A percentile compares a stretch with the other conserved stretches of the same genome.
phyloP scores from a whole-genome alignment of 331 rosid species.

The Stylosanthes scabra region DNA sequence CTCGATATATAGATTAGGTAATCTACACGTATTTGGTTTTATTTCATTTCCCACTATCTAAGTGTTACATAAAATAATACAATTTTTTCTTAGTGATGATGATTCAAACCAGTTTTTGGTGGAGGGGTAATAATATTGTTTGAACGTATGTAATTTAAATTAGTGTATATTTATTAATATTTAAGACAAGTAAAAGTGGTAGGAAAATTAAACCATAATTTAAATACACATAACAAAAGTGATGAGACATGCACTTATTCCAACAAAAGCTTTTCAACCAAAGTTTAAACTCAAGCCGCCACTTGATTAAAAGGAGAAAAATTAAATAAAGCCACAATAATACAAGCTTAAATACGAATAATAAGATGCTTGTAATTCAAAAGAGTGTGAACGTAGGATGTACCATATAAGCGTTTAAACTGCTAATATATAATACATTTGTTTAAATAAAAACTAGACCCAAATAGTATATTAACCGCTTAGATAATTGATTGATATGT shows the following conservation, averaged over 20 bases:
- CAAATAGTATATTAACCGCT: not conserved
- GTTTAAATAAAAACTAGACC: not conserved
- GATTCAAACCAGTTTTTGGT: too few relatives aligned
- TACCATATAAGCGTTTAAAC: too few relatives aligned
- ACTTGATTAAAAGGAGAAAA: too few relatives aligned
- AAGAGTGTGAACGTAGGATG: not conserved
- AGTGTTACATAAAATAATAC: not conserved
- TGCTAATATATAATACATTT: not conserved
- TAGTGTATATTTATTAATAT: too few relatives aligned
- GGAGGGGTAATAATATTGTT: too few relatives aligned
- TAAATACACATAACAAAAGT: too few relatives aligned
- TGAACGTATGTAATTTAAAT: too few relatives aligned
- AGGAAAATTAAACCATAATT: too few relatives aligned
- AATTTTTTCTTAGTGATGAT: not conserved
- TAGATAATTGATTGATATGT: not conserved
- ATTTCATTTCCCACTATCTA: not conserved
- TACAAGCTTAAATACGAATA: not conserved
- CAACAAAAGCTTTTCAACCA: too few relatives aligned
- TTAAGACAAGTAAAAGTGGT: too few relatives aligned
- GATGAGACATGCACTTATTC: too few relatives aligned
- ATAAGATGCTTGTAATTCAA: not conserved
- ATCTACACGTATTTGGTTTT: not conserved
- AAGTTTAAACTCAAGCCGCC: too few relatives aligned
- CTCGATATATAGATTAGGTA: not conserved
- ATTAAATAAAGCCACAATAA: not conserved